Percentiles rank a stretch among this genome's conserved stretches.
These are phyloP conservation scores for Aureobasidium sp. DNA, from an alignment of 2,329 filamentous ascomycete species.

Conservation along the genomic window DNA sequence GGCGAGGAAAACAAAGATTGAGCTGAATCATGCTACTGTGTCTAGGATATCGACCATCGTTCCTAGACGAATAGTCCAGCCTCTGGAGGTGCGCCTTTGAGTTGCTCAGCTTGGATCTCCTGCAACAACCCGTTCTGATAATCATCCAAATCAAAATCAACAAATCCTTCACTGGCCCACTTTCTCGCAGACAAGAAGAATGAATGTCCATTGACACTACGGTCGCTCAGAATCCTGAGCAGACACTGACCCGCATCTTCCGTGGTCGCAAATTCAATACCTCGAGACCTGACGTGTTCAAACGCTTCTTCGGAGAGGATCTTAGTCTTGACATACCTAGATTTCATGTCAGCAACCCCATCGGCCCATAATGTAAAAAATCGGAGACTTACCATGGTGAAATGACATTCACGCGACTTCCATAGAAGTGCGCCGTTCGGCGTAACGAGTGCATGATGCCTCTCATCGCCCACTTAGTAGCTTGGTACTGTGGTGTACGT, in stretches of 20 bases:
- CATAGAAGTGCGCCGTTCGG: neutral
- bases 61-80: neutral
- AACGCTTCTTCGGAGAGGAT: slow-evolving; percentile 22
- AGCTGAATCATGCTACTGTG: too few species aligned
- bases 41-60: too few species aligned
- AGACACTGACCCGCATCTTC: slow-evolving; percentile 23
- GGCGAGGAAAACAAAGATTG: neutral
- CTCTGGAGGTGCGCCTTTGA: neutral
- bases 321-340: slow-evolving; percentile 22
- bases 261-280: slow-evolving; percentile 21
- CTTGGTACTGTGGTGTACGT: slow-evolving; percentile 26
- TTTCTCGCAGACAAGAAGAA: neutral
- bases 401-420: slow-evolving; percentile 5
- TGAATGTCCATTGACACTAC: neutral
- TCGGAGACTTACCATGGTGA: neutral
- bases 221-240: slow-evolving; percentile 18
- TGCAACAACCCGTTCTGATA: neutral
- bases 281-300: slow-evolving; percentile 16
- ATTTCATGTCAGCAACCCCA: slow-evolving; percentile 13
- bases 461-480: slow-evolving; percentile 29
- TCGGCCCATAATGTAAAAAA: too few species aligned
- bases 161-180: neutral
- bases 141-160: neutral
- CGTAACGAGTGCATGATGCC: slow-evolving; percentile 15
- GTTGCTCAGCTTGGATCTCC: neutral